Percentiles rank a stretch among this genome's conserved stretches.
These are phyloP conservation scores for Vitis labrusca DNA, from an alignment of 164 flowering plant species.

Conservation along the genomic window DNA sequence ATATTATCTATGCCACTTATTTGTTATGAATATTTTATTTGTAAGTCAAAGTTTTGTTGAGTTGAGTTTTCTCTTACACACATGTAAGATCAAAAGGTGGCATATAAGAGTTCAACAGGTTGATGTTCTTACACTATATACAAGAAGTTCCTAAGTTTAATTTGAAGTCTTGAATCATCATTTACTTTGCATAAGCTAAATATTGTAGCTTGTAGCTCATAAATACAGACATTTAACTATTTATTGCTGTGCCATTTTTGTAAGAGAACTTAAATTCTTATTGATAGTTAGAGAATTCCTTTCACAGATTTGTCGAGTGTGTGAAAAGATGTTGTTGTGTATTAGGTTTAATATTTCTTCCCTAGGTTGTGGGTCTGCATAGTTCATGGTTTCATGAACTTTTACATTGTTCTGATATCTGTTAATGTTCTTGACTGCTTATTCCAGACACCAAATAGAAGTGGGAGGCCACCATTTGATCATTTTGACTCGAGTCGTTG, in stretches of 20 bases:
- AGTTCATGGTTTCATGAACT: neutral
- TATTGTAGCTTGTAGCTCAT: neutral
- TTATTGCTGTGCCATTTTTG: neutral
- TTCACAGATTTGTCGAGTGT: neutral
- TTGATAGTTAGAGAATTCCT: neutral
- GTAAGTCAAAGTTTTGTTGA: too few species aligned
- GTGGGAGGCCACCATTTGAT: constrained; percentile 79
- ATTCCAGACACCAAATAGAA: constrained; percentile 74
- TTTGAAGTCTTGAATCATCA: neutral
- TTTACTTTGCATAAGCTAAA: neutral
- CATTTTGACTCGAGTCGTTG: constrained; percentile 76
- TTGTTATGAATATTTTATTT: too few species aligned
- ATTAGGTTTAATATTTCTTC: neutral
- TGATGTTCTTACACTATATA: neutral
- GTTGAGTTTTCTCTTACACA: too few species aligned
- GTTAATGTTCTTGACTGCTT: constrained; percentile 11
- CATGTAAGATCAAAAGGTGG: too few species aligned
- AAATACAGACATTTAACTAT: neutral
- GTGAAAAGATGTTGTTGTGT: neutral
- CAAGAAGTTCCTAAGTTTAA: neutral
- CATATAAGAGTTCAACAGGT: neutral
- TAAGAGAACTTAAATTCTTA: neutral
- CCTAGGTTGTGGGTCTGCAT: neutral
- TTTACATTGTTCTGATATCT: neutral
- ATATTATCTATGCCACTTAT: too few species aligned